These are phyloP conservation scores for Neurospora hispaniola DNA, from an alignment of 495 filamentous ascomycete genomes.

Conservation along the genomic window DNA sequence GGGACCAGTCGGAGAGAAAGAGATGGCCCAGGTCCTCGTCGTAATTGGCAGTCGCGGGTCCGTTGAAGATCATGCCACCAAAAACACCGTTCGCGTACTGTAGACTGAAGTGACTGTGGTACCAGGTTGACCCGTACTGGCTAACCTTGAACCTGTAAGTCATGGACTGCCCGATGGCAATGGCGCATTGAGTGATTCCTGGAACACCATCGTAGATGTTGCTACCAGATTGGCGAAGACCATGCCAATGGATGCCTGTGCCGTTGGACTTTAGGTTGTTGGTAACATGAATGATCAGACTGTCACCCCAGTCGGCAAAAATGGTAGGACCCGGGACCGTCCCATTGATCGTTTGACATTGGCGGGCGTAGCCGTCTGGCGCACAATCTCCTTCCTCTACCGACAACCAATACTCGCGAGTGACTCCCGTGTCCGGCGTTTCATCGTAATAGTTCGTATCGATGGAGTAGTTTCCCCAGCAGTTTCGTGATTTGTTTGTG, in stretches of 20 bases:
- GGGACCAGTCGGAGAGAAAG: constrained; percentile 16
- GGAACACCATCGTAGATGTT: constrained; percentile 23
- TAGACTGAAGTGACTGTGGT: constrained; percentile 37
- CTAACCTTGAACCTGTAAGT: constrained; percentile 22
- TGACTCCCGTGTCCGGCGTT: constrained; percentile 1
- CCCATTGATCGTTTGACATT: constrained; percentile 46
- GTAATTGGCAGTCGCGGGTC: constrained; percentile 34
- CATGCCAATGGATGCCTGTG: constrained; percentile 27
- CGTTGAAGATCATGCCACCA: constrained; percentile 41
- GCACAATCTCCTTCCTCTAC: constrained; percentile 14
- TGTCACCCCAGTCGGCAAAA: constrained; percentile 39
- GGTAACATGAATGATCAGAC: constrained; percentile 26
- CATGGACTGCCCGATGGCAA: constrained; percentile 16
- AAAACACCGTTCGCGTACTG: constrained; percentile 35
- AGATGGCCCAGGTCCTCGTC: constrained; percentile 18
- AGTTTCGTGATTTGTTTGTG: constrained; percentile 9
- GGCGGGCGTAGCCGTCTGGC: constrained; percentile 43
- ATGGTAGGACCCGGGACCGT: constrained; percentile 46
- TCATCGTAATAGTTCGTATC: constrained; percentile 18
- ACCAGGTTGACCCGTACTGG: constrained; percentile 30
- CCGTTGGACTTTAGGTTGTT: constrained; percentile 14
- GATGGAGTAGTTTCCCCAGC: constrained; percentile 14
- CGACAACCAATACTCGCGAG: constrained; percentile 17
- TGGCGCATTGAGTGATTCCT: constrained; percentile 24
- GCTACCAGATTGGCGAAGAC: constrained; percentile 18